A percentile compares a stretch with the other conserved stretches of the same genome.
phyloP scores from a whole-genome alignment of 805 yeast species.

The Crinitomyces ghanaensis region DNA sequence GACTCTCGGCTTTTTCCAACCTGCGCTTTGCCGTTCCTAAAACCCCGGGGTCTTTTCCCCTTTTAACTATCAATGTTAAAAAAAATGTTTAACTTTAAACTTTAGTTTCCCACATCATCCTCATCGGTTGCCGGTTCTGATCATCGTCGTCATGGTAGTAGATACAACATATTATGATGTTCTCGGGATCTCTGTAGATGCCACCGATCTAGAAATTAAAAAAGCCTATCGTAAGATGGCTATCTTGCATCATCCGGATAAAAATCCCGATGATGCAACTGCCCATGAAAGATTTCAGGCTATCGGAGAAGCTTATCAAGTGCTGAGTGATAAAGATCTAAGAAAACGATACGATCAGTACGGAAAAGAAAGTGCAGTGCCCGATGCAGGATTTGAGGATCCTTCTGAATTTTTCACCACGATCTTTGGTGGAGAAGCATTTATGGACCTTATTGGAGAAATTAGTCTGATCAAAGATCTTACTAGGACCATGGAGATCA shows the following conservation, averaged over 20 bases:
- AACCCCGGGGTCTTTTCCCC: neutral
- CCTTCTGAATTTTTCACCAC: conserved; percentile 74
- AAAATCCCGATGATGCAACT: conserved; percentile 85
- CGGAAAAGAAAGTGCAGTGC: conserved; percentile 69
- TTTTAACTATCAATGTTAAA: neutral
- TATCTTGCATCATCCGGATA: conserved; percentile 86
- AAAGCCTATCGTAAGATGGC: conserved; percentile 90
- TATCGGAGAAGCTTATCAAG: conserved; percentile 42
- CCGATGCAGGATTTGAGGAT: conserved; percentile 64
- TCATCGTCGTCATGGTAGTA: conserved; percentile 51
- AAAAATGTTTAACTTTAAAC: neutral
- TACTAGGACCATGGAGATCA: conserved; percentile 46
- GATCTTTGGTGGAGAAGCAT: conserved; percentile 90
- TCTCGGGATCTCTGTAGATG: conserved; percentile 55
- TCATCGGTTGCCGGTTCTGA: conserved; percentile 1
- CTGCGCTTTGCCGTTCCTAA: neutral
- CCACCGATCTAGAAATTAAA: conserved; percentile 73
- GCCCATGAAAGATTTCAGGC: conserved; percentile 83
- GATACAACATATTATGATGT: conserved; percentile 83
- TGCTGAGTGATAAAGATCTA: conserved; percentile 59
- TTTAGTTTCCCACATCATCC: neutral
- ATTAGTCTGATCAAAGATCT: conserved; percentile 66
- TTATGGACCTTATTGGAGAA: conserved; percentile 75
- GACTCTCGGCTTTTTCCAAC: neutral
- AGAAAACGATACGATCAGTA: conserved; percentile 69